phyloP scores from a whole-genome alignment of 306 rosid species.

The Cucurbita maxima region DNA sequence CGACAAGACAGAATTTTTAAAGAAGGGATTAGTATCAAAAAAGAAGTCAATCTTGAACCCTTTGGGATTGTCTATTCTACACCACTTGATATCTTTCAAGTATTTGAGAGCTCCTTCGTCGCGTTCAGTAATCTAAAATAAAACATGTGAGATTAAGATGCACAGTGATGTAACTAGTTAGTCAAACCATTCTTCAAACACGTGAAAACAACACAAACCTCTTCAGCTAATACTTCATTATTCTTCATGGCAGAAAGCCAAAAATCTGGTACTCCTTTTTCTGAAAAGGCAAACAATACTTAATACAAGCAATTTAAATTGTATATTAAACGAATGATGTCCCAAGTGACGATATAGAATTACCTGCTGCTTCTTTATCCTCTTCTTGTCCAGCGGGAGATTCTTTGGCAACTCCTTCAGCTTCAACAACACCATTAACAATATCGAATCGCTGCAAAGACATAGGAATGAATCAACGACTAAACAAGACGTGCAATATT shows the following conservation, averaged over 20 bases:
- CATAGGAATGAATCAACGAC: background rate
- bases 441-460: constrained; percentile 51
- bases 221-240: constrained; percentile 74
- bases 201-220: constrained; percentile 32
- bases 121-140: constrained; percentile 54
- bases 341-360: background rate
- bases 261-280: constrained; percentile 73
- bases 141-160: background rate
- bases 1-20: constrained; percentile 58
- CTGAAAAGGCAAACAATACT: constrained; percentile 18
- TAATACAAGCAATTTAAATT: background rate
- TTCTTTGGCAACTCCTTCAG: constrained; percentile 39
- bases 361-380: constrained; percentile 35
- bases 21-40: constrained; percentile 64
- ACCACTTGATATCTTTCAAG: constrained; percentile 80
- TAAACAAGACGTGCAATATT: background rate
- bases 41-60: constrained; percentile 83
- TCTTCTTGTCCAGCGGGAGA: constrained; percentile 27
- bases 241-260: constrained; percentile 91
- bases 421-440: constrained; percentile 61
- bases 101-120: constrained; percentile 83
- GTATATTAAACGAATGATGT: background rate
- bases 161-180: background rate
- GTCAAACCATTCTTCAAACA: background rate
- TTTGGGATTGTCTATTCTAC: constrained; percentile 58